Evolutionary conservation across 371 early-diverging fungal genomes (phyloP).

Genomic region (Cokeromyces recurvatus): DNA sequence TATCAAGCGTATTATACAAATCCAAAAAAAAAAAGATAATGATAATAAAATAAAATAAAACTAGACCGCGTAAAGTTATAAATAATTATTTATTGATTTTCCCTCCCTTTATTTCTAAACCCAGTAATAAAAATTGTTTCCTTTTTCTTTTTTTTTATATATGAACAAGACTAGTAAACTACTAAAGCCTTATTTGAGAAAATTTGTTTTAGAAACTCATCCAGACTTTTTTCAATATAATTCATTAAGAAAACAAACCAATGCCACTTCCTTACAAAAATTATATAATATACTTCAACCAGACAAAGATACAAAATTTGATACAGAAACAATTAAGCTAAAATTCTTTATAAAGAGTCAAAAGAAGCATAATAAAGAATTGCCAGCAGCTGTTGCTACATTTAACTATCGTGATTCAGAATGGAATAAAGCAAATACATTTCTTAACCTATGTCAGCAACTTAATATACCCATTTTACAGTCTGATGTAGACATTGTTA

Average conservation of each 20-base stretch:
- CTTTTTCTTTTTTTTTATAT: not conserved
- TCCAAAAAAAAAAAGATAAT: too few species aligned
- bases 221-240: constrained; percentile 39
- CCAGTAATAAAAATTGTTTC: too few species aligned
- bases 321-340: not conserved
- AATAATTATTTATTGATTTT: too few species aligned
- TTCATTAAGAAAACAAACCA: constrained; percentile 20
- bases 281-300: constrained; percentile 19
- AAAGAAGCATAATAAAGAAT: constrained; percentile 6
- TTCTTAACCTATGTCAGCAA: constrained; percentile 26
- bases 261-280: constrained; percentile 32
- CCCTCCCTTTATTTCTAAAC: too few species aligned
- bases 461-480: constrained; percentile 17
- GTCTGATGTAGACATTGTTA: constrained; percentile 22
- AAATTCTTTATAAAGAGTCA: constrained; percentile 7
- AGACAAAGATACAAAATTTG: too few species aligned
- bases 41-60: too few species aligned
- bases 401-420: constrained; percentile 12
- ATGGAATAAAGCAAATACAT: constrained; percentile 21
- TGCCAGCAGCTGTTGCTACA: too few species aligned
- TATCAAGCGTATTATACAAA: too few species aligned
- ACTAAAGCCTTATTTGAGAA: constrained; percentile 34
- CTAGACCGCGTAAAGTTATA: too few species aligned
- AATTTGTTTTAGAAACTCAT: constrained; percentile 35
- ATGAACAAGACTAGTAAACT: constrained; percentile 10